Percentiles rank a stretch among this genome's conserved stretches.
Evolutionary conservation across 768 basidiomycete genomes (phyloP).

Genomic region (Mycena chlorophos): DNA sequence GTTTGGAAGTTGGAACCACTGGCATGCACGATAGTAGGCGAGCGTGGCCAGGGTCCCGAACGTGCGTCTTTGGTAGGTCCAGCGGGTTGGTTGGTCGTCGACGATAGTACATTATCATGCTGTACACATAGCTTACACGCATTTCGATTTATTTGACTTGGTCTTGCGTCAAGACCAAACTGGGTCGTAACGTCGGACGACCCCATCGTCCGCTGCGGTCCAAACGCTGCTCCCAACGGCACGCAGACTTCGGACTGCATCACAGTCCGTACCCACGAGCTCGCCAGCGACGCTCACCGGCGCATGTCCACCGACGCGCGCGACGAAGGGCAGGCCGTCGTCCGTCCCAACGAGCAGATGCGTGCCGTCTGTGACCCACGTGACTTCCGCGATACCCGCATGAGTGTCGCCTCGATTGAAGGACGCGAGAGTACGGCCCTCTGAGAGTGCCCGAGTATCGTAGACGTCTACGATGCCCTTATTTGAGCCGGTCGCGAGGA

Average conservation of each 20-base stretch:
- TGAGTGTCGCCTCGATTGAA: slow-evolving; percentile 42
- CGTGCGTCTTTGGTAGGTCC: too few relatives aligned
- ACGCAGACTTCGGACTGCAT: slow-evolving; percentile 50
- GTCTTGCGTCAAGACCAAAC: background rate
- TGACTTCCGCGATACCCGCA: slow-evolving; percentile 51
- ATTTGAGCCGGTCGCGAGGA: slow-evolving; percentile 61
- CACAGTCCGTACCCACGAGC: slow-evolving; percentile 61
- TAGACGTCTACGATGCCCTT: slow-evolving; percentile 57
- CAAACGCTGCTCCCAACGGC: slow-evolving; percentile 43
- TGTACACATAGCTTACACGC: too few relatives aligned
- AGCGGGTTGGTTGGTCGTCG: too few relatives aligned
- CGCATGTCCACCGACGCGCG: slow-evolving; percentile 42
- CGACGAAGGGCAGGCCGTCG: slow-evolving; percentile 63
- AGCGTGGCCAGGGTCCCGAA: too few relatives aligned
- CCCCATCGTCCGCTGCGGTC: slow-evolving; percentile 64
- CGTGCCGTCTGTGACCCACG: slow-evolving; percentile 34
- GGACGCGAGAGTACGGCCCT: slow-evolving; percentile 35
- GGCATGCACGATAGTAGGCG: too few relatives aligned
- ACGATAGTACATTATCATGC: too few relatives aligned
- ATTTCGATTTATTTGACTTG: background rate
- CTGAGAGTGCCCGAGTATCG: slow-evolving; percentile 48
- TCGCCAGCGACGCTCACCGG: slow-evolving; percentile 45
- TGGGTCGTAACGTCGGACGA: slow-evolving; percentile 36
- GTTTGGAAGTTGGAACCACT: too few relatives aligned
- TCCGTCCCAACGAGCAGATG: slow-evolving; percentile 51